These are phyloP conservation scores for Suillus hirtellus DNA, from an alignment of 768 basidiomycete species.

Conservation along the genomic window DNA sequence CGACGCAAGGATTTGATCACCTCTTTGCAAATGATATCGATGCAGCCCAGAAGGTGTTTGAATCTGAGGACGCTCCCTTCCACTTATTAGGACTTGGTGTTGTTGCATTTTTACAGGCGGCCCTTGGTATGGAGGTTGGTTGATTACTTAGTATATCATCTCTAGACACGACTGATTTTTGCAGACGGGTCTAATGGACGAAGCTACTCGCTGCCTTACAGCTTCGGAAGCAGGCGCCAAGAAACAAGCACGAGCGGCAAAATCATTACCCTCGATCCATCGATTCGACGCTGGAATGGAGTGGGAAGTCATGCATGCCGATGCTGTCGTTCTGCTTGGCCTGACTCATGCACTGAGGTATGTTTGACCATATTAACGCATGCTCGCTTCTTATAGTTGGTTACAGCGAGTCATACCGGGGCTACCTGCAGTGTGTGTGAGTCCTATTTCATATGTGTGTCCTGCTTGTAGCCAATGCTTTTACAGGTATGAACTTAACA, in stretches of 20 bases:
- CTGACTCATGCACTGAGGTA: conserved; percentile 72
- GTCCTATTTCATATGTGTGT: conserved; percentile 21
- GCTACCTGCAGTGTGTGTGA: conserved; percentile 77
- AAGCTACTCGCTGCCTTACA: conserved; percentile 57
- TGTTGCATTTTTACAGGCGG: conserved; percentile 74
- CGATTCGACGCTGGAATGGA: conserved; percentile 66
- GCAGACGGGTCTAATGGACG: conserved; percentile 60
- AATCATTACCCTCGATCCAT: conserved; percentile 32
- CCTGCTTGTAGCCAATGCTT: conserved; percentile 16
- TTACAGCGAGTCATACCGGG: conserved; percentile 71
- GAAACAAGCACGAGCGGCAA: conserved; percentile 44
- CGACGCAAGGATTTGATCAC: conserved; percentile 59
- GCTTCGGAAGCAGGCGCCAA: conserved; percentile 62
- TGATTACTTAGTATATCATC: background rate
- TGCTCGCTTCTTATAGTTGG: background rate
- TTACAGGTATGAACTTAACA: conserved; percentile 52
- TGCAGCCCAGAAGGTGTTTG: conserved; percentile 53
- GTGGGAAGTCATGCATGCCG: conserved; percentile 76
- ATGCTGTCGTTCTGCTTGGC: conserved; percentile 69
- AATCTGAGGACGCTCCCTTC: conserved; percentile 49
- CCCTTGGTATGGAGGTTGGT: conserved; percentile 75
- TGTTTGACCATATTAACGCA: conserved; percentile 15
- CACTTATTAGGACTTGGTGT: conserved; percentile 74
- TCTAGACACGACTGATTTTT: background rate
- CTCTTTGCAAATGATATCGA: conserved; percentile 70